Base-by-base conservation (phyloP, 1,139 yeast species). In the Candida tropicalis region DNA sequence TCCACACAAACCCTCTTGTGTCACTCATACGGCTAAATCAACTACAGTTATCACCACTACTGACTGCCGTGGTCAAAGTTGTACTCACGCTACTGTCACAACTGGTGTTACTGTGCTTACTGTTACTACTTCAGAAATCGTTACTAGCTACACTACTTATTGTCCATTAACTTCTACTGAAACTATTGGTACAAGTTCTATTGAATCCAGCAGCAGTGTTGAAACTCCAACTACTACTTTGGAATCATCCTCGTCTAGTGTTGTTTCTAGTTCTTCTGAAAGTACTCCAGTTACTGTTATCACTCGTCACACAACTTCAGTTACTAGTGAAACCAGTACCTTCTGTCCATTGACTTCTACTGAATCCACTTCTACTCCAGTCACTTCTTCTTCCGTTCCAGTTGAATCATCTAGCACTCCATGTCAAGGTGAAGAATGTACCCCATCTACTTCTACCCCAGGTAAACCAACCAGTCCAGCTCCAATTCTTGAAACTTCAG, bases 201-300 rank as follows among this genome's bases (percentile, higher is more conserved):
- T 38, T 33, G 17, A 23, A 16, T n/a, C 36, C 8, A 15, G 12
- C 24, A 18, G 26, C 31, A 25, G 15, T 23, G n/a, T 12, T 20
- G 20, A 26, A 36, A 13, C 39, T 11, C 6, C 36, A 15, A 26
- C 27, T 12, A 20, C 39, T 16, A 9, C 31, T 28, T 16, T 18
- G 15, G 31, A 5, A 12, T n/a, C 25, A 13, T 16, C 18, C 13
- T 35, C 43, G 18, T 23, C 44, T 29, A 60, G 28, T 60, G 59
- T n/a, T 16, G 23, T 33, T 4, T 25, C 45, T 16, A 10, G 7
- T 37, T 17, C 29, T 9, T 10, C 23, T 16, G 27, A 24, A 24
- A 17, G 5, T 4, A 17, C 34, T 18, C 7, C 15, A 25, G 27
- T 11, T 20, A 20, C 23, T n/a, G n/a, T n/a, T n/a, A n/a, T n/a